Evolutionary conservation across 164 flowering plant genomes (phyloP).

Genomic region (Vitis cinerea): DNA sequence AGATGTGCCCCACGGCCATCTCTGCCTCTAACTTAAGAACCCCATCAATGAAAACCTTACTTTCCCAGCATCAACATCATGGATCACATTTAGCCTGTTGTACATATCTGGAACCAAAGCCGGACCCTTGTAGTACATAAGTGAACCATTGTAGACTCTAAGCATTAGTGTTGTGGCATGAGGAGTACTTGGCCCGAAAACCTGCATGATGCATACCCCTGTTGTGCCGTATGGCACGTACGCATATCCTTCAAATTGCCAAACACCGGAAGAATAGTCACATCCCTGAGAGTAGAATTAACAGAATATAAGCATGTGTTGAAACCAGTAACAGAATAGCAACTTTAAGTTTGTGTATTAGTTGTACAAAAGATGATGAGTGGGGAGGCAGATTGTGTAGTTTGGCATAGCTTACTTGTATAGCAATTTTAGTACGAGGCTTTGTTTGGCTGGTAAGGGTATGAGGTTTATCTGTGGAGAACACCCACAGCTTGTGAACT

Average conservation of each 20-base stretch:
- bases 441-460: slow-evolving; percentile 23
- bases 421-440: slow-evolving; percentile 31
- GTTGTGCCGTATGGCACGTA: slow-evolving; percentile 34
- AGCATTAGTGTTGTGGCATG: slow-evolving; percentile 35
- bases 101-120: slow-evolving; percentile 18
- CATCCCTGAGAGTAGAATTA: slow-evolving; percentile 25
- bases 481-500: slow-evolving; percentile 33
- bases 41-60: slow-evolving; percentile 24
- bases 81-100: slow-evolving; percentile 27
- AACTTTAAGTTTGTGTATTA: no score
- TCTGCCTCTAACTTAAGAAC: slow-evolving; percentile 1
- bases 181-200: slow-evolving; percentile 24
- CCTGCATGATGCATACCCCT: slow-evolving; percentile 41
- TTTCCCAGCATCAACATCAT: slow-evolving; percentile 21
- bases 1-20: slow-evolving; percentile 16
- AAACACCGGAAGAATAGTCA: slow-evolving; percentile 33
- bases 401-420: slow-evolving; percentile 16
- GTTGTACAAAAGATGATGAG: no score
- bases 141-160: slow-evolving; percentile 23
- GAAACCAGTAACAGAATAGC: no score
- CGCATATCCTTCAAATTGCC: slow-evolving; percentile 42
- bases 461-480: slow-evolving; percentile 35
- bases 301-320: background rate
- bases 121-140: slow-evolving; percentile 22
- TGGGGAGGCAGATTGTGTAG: no score